Evolutionary conservation across 192 early-diverging fungal genomes (phyloP).

Genomic region (Umbelopsis ramanniana): DNA sequence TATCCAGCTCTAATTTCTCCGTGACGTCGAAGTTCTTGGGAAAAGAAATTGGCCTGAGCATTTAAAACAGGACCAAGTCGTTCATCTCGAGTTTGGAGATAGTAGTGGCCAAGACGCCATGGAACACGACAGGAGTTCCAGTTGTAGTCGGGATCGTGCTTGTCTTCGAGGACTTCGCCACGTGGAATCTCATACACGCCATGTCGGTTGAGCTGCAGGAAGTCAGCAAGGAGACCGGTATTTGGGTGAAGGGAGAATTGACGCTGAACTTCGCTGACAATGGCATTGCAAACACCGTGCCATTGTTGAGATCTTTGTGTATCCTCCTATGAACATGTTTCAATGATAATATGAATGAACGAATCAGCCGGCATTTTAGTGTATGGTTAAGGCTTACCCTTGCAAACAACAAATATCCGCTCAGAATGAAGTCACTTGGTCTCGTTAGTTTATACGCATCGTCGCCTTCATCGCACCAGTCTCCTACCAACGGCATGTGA

Average conservation of each 20-base stretch:
- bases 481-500: conserved; percentile 53
- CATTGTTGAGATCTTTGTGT: conserved; percentile 43
- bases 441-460: conserved; percentile 50
- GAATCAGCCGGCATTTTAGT: too few relatives aligned
- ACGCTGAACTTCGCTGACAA: conserved; percentile 40
- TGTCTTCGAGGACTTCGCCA: conserved; percentile 52
- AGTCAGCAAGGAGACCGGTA: conserved; percentile 59
- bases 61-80: conserved; percentile 44
- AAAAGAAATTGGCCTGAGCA: conserved; percentile 51
- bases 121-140: conserved; percentile 64
- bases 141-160: conserved; percentile 53
- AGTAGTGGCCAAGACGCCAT: conserved; percentile 56
- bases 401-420: conserved; percentile 54
- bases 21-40: conserved; percentile 26
- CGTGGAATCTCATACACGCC: conserved; percentile 40
- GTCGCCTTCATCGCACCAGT: conserved; percentile 54
- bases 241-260: conserved; percentile 46
- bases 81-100: conserved; percentile 50
- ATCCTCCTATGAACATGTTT: conserved; percentile 42
- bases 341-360: not conserved
- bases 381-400: conserved; percentile 29
- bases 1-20: conserved; percentile 52
- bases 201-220: conserved; percentile 47
- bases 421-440: conserved; percentile 58
- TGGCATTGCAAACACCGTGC: conserved; percentile 49